Evolutionary conservation across 163 green algal species (phyloP).

Genomic region (Smithsoniella earleae): DNA sequence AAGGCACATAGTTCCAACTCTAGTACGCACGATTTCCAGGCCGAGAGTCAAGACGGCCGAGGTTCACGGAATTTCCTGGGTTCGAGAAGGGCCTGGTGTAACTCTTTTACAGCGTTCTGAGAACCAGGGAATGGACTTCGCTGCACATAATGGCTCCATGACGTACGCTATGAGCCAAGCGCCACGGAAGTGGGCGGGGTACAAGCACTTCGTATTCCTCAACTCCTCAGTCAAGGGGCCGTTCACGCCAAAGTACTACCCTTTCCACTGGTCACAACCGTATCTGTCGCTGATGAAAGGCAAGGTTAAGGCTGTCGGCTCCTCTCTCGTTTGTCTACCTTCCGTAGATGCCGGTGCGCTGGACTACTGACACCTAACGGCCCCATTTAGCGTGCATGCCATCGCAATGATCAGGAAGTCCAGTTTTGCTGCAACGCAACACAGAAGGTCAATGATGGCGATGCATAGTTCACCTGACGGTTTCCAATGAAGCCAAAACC

Average conservation of each 20-base stretch:
- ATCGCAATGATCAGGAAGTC: no score
- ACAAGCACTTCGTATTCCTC: slow-evolving; percentile 63
- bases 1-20: no score
- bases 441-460: no score
- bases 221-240: slow-evolving; percentile 61
- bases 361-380: no score
- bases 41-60: no score
- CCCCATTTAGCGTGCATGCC: no score
- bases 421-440: no score
- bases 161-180: slow-evolving; percentile 44
- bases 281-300: slow-evolving; percentile 42
- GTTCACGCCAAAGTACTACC: slow-evolving; percentile 51
- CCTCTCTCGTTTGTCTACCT: slow-evolving; percentile 62
- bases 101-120: slow-evolving; percentile 48
- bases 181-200: no score
- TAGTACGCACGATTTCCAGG: no score
- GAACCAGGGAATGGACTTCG: slow-evolving; percentile 79
- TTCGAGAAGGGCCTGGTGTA: not conserved
- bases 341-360: slow-evolving; percentile 41
- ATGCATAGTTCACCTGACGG: no score
- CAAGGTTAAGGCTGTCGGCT: slow-evolving; percentile 46
- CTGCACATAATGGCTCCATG: slow-evolving; percentile 62
- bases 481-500: no score
- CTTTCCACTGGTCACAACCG: slow-evolving; percentile 64
- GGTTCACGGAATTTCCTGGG: slow-evolving; percentile 23